Percentiles rank a stretch among this genome's conserved stretches.
Evolutionary conservation across 768 basidiomycete genomes (phyloP).

Genomic region (Coprinopsis sp.): DNA sequence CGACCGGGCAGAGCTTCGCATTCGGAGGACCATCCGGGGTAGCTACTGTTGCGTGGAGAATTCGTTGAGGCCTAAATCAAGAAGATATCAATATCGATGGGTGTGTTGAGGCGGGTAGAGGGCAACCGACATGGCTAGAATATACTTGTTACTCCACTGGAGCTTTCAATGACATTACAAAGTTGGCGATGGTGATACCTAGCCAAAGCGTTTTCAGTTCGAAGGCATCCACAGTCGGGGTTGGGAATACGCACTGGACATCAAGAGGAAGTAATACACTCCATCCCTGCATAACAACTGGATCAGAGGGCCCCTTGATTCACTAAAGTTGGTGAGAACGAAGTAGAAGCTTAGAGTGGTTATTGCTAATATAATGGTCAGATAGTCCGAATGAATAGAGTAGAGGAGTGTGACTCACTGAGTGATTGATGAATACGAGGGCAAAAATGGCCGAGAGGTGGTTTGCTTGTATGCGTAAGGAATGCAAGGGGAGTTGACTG

Average conservation of each 20-base stretch:
- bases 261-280: not conserved
- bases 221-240: too few relatives aligned
- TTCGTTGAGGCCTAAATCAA: not conserved
- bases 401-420: not conserved
- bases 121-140: not conserved
- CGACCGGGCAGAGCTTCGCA: not conserved
- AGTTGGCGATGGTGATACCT: not conserved
- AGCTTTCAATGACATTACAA: not conserved
- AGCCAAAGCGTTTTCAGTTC: not conserved
- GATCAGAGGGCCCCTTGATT: not conserved
- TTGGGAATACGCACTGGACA: not conserved
- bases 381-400: not conserved
- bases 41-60: not conserved
- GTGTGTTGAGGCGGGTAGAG: not conserved
- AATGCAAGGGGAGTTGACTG: not conserved
- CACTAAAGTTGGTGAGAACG: not conserved
- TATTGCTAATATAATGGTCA: not conserved
- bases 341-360: conserved; percentile 2
- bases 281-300: not conserved
- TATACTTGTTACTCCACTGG: too few relatives aligned
- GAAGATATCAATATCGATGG: not conserved
- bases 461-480: not conserved
- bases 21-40: not conserved
- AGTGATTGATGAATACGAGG: not conserved
- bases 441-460: not conserved